phyloP scores from a whole-genome alignment of 805 yeast genomes.

The Wickerhamomyces sydowiorum region DNA sequence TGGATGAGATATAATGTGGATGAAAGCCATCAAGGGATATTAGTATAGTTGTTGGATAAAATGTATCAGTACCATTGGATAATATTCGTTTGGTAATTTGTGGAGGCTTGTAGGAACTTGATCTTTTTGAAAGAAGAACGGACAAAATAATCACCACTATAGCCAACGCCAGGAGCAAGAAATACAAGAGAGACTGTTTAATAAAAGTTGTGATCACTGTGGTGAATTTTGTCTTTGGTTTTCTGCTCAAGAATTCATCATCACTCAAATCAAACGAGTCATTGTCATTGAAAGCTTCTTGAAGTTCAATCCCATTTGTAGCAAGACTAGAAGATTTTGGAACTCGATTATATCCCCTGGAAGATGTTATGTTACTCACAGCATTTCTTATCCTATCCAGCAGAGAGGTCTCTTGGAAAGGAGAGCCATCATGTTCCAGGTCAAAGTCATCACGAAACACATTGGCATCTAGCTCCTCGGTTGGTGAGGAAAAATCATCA shows the following conservation, averaged over 20 bases:
- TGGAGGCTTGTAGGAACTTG: background rate
- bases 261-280: constrained; percentile 24
- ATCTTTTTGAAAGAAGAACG: constrained; percentile 9
- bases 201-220: background rate
- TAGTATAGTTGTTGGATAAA: constrained; percentile 69
- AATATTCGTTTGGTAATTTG: background rate
- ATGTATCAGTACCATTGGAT: constrained; percentile 20
- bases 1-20: constrained; percentile 71
- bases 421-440: constrained; percentile 6
- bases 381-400: constrained; percentile 7
- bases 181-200: constrained; percentile 5
- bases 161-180: constrained; percentile 5
- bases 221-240: constrained; percentile 4
- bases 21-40: constrained; percentile 87
- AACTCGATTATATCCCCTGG: constrained; percentile 10
- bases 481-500: constrained; percentile 22
- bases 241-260: constrained; percentile 21
- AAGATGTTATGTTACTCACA: constrained; percentile 1
- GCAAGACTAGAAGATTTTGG: constrained; percentile 6
- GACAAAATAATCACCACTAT: constrained; percentile 14
- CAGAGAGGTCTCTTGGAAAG: constrained; percentile 6
- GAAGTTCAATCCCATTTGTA: constrained; percentile 19
- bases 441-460: constrained; percentile 22
- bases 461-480: constrained; percentile 13
- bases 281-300: constrained; percentile 10